Percentiles rank a stretch among this genome's conserved stretches.
Evolutionary conservation across 768 basidiomycete species (phyloP).

Genomic region (Lentinula sp.): DNA sequence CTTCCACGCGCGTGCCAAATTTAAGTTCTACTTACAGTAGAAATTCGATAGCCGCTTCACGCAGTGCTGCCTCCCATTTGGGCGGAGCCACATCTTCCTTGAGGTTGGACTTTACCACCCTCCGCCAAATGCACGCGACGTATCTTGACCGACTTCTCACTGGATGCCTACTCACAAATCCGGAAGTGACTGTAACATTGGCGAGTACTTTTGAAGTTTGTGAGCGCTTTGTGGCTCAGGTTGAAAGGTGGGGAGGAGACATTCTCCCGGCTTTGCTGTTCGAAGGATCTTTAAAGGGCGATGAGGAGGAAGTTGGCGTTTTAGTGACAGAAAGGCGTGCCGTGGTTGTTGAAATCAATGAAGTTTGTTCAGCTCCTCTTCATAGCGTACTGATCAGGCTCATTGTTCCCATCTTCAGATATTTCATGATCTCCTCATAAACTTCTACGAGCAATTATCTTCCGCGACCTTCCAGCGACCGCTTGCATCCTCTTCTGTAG

Average conservation of each 20-base stretch:
- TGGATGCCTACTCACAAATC: slow-evolving; percentile 72
- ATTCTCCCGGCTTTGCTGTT: slow-evolving; percentile 78
- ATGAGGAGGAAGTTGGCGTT: slow-evolving; percentile 51
- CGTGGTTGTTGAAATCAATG: slow-evolving; percentile 70
- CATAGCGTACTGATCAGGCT: background rate
- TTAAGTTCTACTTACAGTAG: background rate
- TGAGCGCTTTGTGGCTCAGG: slow-evolving; percentile 80
- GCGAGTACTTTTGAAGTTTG: slow-evolving; percentile 76
- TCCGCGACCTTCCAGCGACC: slow-evolving; percentile 72
- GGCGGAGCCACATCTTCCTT: slow-evolving; percentile 18
- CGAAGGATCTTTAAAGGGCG: slow-evolving; percentile 67
- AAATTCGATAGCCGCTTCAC: slow-evolving; percentile 13
- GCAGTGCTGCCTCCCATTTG: slow-evolving; percentile 20
- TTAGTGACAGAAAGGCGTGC: slow-evolving; percentile 67
- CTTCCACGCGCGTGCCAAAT: slow-evolving; percentile 11
- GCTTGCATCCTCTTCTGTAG: slow-evolving; percentile 41
- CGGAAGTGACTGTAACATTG: slow-evolving; percentile 52
- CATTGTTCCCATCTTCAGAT: slow-evolving; percentile 34
- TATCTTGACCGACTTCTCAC: slow-evolving; percentile 77
- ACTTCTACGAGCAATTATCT: slow-evolving; percentile 79
- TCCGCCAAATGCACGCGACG: slow-evolving; percentile 74
- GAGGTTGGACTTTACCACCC: slow-evolving; percentile 77
- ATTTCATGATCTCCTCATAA: slow-evolving; percentile 57
- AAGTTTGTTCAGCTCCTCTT: slow-evolving; percentile 42
- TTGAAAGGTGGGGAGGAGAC: slow-evolving; percentile 92